These are phyloP conservation scores for Calycina marina DNA, from an alignment of 2,329 filamentous ascomycete genomes.

Conservation along the genomic window DNA sequence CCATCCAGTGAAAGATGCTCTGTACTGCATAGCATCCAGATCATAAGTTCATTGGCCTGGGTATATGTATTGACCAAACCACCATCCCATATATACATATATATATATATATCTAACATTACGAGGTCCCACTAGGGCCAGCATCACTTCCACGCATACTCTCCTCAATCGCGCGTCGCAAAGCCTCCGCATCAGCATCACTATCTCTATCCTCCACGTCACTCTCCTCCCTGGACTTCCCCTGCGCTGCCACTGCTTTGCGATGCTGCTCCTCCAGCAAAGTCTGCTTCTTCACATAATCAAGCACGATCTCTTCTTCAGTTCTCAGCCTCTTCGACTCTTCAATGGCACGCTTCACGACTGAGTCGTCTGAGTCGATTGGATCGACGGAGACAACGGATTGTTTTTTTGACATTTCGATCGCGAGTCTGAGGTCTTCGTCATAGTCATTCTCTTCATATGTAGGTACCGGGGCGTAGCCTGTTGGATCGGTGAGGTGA, in stretches of 20 bases:
- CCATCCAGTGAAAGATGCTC: too few relatives aligned
- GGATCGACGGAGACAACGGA: conserved; percentile 2
- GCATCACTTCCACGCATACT: conserved; percentile 30
- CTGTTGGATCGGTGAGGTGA: conserved; percentile 1
- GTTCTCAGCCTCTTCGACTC: conserved; percentile 24
- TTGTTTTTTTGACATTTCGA: conserved; percentile 25
- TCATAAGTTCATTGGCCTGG: too few relatives aligned
- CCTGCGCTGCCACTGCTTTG: conserved; percentile 2
- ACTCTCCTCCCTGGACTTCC: conserved; percentile 2
- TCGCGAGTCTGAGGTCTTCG: conserved; percentile 27
- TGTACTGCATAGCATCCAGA: too few relatives aligned
- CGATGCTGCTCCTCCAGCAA: conserved; percentile 47
- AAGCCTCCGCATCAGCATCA: conserved; percentile 38
- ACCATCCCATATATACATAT: background rate
- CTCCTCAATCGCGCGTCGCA: conserved; percentile 38
- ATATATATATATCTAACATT: background rate
- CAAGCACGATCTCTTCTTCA: conserved; percentile 61
- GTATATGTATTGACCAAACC: conserved; percentile 1
- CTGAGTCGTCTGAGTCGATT: conserved; percentile 14
- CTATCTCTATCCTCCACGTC: conserved; percentile 7
- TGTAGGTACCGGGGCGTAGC: conserved; percentile 4
- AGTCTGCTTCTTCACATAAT: conserved; percentile 67
- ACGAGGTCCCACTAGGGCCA: too few relatives aligned
- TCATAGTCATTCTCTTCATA: conserved; percentile 20
- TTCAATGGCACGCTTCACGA: conserved; percentile 18